Evolutionary conservation across 2,329 filamentous ascomycete species (phyloP), one percentile per base, ranked within the genome.

Genomic region (Alternaria arbusti): DNA sequence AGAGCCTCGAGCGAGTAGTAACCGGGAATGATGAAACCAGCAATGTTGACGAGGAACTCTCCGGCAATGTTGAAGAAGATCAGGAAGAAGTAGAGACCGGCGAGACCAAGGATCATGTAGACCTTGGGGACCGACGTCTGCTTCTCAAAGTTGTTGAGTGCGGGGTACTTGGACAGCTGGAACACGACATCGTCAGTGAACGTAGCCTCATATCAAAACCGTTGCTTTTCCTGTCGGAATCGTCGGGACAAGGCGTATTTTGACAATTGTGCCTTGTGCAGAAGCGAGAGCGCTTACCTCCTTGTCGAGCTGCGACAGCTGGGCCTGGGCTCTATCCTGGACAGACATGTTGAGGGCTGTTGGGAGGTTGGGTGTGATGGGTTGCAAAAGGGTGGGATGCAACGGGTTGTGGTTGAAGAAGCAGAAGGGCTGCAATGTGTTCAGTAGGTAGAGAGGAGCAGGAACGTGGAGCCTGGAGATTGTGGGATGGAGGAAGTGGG

Each of bases 61-160:
- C 93, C 92, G 69, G 91, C 93, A 70, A 96, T 91, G 87, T 96
- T 96, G 87, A 96, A 94, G 84, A 96, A 89, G 83, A 96, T 92
- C 74, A 96, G 88, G 85, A 95, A 93, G 84, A 96, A 93, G 86
- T 96, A 96, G 70, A 94, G 88, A 55, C 89, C 89, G 64, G 82
- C 90, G 62, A 93, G 78, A 74, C 92, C 93, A 73, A 95, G 89
- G 78, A 92, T 87, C 70, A 89, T 90, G 81, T 96, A 96, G 76
- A 92, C 90, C 86, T 96, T 96, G 79, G 93, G 93, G 54, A 96
- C 87, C 62, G 88, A 89, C 69, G 90, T 91, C 82, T 92, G 89
- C 87, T 90, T 92, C 88, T 96, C 93, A 76, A 96, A 87, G 84
- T 95, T 93, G 87, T 90, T 91, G 80, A 96, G 88, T 76, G 87